Evolutionary conservation across 768 basidiomycete species (phyloP), one percentile per base, ranked within the genome.

Genomic region (Suillus variegatus): DNA sequence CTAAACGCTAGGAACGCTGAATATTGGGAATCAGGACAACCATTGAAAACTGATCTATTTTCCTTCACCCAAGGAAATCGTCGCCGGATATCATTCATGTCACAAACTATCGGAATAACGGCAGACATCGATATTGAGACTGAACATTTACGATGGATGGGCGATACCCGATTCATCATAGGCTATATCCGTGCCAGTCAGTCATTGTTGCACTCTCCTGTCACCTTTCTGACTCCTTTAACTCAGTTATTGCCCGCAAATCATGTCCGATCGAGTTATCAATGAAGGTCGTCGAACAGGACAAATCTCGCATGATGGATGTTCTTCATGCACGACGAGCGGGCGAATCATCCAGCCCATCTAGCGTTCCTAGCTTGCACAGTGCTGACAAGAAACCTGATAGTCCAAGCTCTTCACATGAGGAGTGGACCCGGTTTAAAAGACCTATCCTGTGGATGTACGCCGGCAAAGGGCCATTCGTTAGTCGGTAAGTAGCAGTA

Each of bases 71-170:
- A 95, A 71, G 81, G 82, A 12, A 84, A 81, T 58, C 88, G 84
- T 67, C 82, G 84, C 8, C 81, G 80, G 2, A 82, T 92, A 71
- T 93, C 92, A 16, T 95, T 93, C 80, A 88, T 95, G 87, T 88
- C 91, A 0, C 93, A 94, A 78, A 84, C 89, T 3, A 72, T 93
- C 25, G 94, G 94, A 3, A 81, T 96, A 40, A 91, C 94, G 87
- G 93, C 94, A 3, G 93, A 95, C 67, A 65, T 94, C 47, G 94
- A 95, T 76, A 77, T 92, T 54, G 90, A 90, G 63, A 96, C 94
- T 2, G 94, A 95, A 66, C 79, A 92, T 70, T 76, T 95, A 49
- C 85, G 93, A 10, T 95, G 91, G 89, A 89, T 96, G 88, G 94
- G 94, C 12, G 90, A 90, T 71, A 79, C 83, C 14, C 88, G 94